Conservation (phyloP, 2,329 filamentous ascomycete species). For the Ambrosiella cleistominuta region DNA sequence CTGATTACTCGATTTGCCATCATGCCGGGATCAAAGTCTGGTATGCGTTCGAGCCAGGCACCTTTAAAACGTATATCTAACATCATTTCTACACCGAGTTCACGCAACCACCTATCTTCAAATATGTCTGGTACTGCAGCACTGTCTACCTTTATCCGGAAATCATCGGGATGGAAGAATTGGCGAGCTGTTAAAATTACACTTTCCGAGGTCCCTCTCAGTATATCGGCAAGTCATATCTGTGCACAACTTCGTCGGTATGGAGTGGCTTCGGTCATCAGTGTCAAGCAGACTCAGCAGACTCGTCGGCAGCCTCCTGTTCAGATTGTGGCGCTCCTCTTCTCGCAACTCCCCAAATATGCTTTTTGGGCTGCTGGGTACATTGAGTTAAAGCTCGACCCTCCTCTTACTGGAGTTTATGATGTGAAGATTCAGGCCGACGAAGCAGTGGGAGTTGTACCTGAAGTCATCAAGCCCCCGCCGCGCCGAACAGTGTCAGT, state of each 20-base stretch:
- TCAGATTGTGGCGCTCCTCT: background rate
- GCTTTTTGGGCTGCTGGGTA: background rate
- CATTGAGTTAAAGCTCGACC: background rate
- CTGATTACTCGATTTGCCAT: too few relatives aligned
- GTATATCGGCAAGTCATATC: background rate
- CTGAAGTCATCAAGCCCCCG: background rate
- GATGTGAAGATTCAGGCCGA: background rate
- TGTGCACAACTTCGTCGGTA: background rate
- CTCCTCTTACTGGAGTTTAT: background rate
- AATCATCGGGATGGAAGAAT: background rate
- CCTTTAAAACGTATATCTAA: background rate
- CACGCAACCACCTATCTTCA: background rate
- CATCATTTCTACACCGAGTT: background rate
- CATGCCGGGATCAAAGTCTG: too few relatives aligned
- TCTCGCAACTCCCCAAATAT: background rate
- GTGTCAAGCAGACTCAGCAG: background rate
- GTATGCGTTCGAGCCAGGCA: too few relatives aligned
- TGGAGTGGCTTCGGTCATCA: background rate
- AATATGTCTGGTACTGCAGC: background rate
- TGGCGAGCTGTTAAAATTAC: background rate
- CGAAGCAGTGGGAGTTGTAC: background rate
- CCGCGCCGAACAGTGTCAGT: background rate
- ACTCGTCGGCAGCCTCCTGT: background rate
- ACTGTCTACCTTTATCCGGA: background rate
- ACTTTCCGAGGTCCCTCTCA: background rate